These are phyloP conservation scores for Pseudomassariella vexata DNA, from an alignment of 2,329 filamentous ascomycete species.

Conservation along the genomic window DNA sequence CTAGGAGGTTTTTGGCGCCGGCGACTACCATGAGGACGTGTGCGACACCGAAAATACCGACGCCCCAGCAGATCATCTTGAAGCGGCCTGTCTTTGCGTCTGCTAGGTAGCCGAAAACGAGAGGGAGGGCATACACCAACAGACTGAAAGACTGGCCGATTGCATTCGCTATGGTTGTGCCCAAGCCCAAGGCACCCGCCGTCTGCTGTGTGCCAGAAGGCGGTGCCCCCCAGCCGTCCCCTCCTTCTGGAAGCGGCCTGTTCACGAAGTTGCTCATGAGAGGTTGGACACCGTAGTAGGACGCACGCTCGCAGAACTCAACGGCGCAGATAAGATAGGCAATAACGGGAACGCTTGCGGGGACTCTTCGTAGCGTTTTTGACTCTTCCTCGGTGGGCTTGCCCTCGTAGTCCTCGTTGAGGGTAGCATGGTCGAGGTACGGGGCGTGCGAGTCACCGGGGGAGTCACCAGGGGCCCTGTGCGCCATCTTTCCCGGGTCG, in stretches of 20 bases:
- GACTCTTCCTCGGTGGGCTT: slow-evolving; percentile 42
- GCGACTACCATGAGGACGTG: slow-evolving; percentile 64
- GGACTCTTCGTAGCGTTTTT: slow-evolving; percentile 29
- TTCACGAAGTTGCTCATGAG: slow-evolving; percentile 58
- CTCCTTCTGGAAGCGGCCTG: slow-evolving; percentile 47
- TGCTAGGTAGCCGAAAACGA: slow-evolving; percentile 51
- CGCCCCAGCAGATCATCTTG: slow-evolving; percentile 64
- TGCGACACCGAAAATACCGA: slow-evolving; percentile 60
- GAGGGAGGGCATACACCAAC: slow-evolving; percentile 51
- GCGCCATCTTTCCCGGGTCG: slow-evolving; percentile 1
- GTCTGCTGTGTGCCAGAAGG: slow-evolving; percentile 35
- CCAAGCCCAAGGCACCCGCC: slow-evolving; percentile 54
- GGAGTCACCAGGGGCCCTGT: slow-evolving; percentile 2
- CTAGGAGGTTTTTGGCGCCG: slow-evolving; percentile 38
- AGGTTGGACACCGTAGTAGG: slow-evolving; percentile 51
- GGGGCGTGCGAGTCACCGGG: slow-evolving; percentile 13
- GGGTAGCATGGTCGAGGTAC: slow-evolving; percentile 16
- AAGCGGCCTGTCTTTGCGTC: slow-evolving; percentile 68
- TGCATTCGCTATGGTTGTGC: slow-evolving; percentile 46
- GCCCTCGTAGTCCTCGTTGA: slow-evolving; percentile 23
- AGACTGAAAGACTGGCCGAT: slow-evolving; percentile 50
- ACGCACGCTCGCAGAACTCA: slow-evolving; percentile 56
- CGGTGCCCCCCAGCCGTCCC: slow-evolving; percentile 39
- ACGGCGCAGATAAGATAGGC: slow-evolving; percentile 54
- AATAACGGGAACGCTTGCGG: slow-evolving; percentile 43